A percentile compares a stretch with the other conserved stretches of the same genome.
Conservation (phyloP, 768 basidiomycete genomes). For the Agaricus subrufescens region DNA sequence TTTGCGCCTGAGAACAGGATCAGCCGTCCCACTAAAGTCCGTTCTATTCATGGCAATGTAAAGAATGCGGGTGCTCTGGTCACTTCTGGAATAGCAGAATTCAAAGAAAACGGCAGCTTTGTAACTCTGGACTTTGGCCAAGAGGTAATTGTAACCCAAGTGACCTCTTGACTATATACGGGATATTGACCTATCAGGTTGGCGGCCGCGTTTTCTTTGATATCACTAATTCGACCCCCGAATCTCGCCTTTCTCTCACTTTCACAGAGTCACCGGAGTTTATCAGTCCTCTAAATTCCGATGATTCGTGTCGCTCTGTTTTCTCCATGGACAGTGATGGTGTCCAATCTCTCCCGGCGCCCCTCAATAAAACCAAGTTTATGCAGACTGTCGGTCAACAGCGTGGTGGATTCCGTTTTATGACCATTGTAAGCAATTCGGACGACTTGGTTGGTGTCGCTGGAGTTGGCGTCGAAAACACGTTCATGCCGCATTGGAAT, state of each 20-base stretch:
- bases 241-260: conserved; percentile 36
- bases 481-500: conserved; percentile 47
- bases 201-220: conserved; percentile 27
- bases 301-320: conserved; percentile 29
- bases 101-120: neutral
- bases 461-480: conserved; percentile 36
- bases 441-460: conserved; percentile 32
- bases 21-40: conserved; percentile 2
- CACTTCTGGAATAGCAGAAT: neutral
- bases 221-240: conserved; percentile 19
- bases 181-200: conserved; percentile 17
- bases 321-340: conserved; percentile 27
- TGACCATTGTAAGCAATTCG: conserved; percentile 40
- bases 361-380: conserved; percentile 22
- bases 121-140: conserved; percentile 1
- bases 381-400: conserved; percentile 32
- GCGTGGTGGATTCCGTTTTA: conserved; percentile 43
- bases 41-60: neutral
- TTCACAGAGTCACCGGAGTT: conserved; percentile 48
- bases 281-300: conserved; percentile 38
- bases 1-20: conserved; percentile 2
- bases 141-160: neutral
- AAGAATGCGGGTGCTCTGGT: neutral
- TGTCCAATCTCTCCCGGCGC: conserved; percentile 22
- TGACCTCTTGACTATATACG: neutral